Evolutionary conservation across 176 grass and related monocot genomes (phyloP).

Genomic region (Juncus inflexus): DNA sequence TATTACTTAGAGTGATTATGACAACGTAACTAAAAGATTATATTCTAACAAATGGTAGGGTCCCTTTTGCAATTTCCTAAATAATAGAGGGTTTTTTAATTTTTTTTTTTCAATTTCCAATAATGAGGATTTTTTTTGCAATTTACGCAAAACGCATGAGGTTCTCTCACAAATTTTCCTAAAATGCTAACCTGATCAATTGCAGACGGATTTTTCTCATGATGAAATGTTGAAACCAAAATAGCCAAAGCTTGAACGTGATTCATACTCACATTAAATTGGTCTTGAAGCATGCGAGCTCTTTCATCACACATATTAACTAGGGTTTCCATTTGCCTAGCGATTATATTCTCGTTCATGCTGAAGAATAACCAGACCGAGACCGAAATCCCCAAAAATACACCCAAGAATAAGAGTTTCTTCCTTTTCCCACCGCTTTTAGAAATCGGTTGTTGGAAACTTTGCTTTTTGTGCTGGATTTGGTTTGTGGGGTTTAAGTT

Average conservation of each 20-base stretch:
- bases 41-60: too few species aligned
- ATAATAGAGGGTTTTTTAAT: too few species aligned
- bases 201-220: conserved; percentile 70
- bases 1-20: too few species aligned
- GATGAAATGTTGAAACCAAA: conserved; percentile 79
- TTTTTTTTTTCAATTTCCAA: too few species aligned
- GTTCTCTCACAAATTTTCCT: too few species aligned
- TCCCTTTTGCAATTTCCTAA: too few species aligned
- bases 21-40: too few species aligned
- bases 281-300: conserved; percentile 84
- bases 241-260: conserved; percentile 71
- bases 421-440: conserved; percentile 62
- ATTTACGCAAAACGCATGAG: too few species aligned
- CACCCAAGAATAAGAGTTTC: conserved; percentile 49
- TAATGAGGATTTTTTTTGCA: too few species aligned
- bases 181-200: conserved; percentile 55
- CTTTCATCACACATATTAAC: conserved; percentile 75
- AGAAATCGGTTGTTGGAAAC: conserved; percentile 25
- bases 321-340: conserved; percentile 60
- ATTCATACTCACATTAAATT: conserved; percentile 94
- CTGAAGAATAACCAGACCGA: conserved; percentile 61
- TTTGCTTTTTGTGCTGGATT: conserved; percentile 36
- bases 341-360: conserved; percentile 52
- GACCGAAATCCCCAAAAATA: conserved; percentile 47
- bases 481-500: conserved; percentile 28